Evolutionary conservation across 2,329 filamentous ascomycete species (phyloP).

Genomic region (Xenoacremonium recifei): DNA sequence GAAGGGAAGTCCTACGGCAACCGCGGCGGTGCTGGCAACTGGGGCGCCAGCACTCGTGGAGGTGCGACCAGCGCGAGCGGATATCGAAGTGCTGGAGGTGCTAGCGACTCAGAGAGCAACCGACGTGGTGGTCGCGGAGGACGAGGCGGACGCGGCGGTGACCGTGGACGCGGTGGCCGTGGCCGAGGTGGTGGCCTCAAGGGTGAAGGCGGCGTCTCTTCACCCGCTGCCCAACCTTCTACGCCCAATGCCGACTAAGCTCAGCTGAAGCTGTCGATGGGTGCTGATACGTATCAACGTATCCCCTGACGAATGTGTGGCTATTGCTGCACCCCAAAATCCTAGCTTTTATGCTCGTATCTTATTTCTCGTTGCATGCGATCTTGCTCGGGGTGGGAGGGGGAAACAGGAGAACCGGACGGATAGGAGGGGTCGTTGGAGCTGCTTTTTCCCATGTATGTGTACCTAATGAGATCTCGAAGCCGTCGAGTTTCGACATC

Average conservation of each 20-base stretch:
- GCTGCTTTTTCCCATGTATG: slow-evolving; percentile 29
- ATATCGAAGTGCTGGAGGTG: slow-evolving; percentile 81
- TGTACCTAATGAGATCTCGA: slow-evolving; percentile 38
- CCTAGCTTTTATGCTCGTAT: slow-evolving; percentile 16
- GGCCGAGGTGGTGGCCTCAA: slow-evolving; percentile 58
- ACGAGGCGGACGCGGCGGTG: slow-evolving; percentile 57
- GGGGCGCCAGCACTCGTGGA: slow-evolving; percentile 65
- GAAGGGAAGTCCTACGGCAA: slow-evolving; percentile 53
- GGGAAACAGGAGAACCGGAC: slow-evolving; percentile 22
- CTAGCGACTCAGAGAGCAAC: slow-evolving; percentile 64
- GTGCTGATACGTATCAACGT: not conserved
- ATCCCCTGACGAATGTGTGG: not conserved
- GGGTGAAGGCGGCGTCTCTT: slow-evolving; percentile 56
- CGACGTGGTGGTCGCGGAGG: slow-evolving; percentile 56
- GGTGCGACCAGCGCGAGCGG: slow-evolving; percentile 61
- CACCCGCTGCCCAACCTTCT: slow-evolving; percentile 51
- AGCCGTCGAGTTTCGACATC: slow-evolving; percentile 25
- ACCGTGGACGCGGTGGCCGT: slow-evolving; percentile 56
- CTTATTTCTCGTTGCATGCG: slow-evolving; percentile 19
- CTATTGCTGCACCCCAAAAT: not conserved
- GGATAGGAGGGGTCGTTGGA: slow-evolving; percentile 13
- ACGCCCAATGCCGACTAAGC: slow-evolving; percentile 42
- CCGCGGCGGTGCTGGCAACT: slow-evolving; percentile 66
- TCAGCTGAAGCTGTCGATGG: slow-evolving; percentile 10
- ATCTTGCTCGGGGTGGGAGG: slow-evolving; percentile 16